A percentile compares a stretch with the other conserved stretches of the same genome.
These are phyloP conservation scores for Aurinia saxatilis DNA, from an alignment of 345 rosid genomes.

Conservation along the genomic window DNA sequence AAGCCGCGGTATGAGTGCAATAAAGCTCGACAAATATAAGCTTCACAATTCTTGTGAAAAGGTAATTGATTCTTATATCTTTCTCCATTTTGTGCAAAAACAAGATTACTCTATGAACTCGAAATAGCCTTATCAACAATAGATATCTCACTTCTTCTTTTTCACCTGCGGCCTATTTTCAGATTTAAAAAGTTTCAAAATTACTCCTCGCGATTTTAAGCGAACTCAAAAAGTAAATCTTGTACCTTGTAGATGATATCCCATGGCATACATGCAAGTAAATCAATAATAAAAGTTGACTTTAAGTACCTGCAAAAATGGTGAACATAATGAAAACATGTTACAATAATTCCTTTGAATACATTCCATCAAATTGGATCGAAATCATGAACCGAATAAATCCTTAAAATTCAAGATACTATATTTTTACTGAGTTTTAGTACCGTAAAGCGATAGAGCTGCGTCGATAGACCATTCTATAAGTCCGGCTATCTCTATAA, in stretches of 20 bases:
- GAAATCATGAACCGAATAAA: too few species aligned
- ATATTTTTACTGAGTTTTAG: too few species aligned
- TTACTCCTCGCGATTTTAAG: neutral
- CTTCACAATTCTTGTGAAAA: constrained; percentile 67
- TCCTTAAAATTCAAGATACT: too few species aligned
- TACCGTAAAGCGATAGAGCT: constrained; percentile 60
- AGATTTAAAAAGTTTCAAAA: neutral
- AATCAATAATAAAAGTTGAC: constrained; percentile 56
- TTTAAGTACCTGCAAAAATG: constrained; percentile 49
- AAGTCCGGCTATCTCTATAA: constrained; percentile 50
- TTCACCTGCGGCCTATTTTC: constrained; percentile 43
- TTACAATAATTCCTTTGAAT: too few species aligned
- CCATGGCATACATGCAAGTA: constrained; percentile 80
- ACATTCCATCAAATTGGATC: too few species aligned
- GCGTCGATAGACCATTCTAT: constrained; percentile 45
- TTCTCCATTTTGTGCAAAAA: constrained; percentile 80
- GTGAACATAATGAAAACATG: neutral
- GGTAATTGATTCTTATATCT: constrained; percentile 74
- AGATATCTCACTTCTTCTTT: constrained; percentile 71
- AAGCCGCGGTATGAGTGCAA: constrained; percentile 91
- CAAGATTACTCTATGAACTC: constrained; percentile 47
- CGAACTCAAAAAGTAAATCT: neutral
- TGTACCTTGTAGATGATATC: constrained; percentile 70
- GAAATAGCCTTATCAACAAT: constrained; percentile 66
- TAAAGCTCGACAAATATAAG: constrained; percentile 82